Base-by-base conservation (phyloP, 805 yeast genomes). In the Starmerella sp. region DNA sequence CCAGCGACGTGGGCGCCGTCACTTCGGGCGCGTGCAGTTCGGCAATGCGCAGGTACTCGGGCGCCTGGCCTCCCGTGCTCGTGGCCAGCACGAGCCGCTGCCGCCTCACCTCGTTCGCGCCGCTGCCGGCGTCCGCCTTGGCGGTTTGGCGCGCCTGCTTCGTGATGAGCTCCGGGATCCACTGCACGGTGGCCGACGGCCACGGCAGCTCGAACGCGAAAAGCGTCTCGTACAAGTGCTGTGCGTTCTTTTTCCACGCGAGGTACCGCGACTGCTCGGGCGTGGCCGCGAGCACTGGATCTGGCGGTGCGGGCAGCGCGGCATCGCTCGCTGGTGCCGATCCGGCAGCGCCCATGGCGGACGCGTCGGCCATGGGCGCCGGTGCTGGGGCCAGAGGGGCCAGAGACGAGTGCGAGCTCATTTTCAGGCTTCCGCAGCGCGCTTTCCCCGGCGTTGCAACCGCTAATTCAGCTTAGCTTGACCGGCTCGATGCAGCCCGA, bases 101-200 rank as follows among this genome's bases (percentile, higher is more conserved):
- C n/a, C 34, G 34, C 6, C 13, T 35, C 14, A 48, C 41, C 5
- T 61, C 46, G 86, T 66, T 48, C 69, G 71, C 10, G 66, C 34
- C 37, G 15, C 8, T 8, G 17, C 38, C 17, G 32, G 41, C 34
- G n/a, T 30, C 57, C 2, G 22, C 46, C 49, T 48, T 60, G 57
- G 35, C 28, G 6, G 48, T 14, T 11, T 30, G 36, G 38, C 50
- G 52, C 30, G 31, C 34, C 32, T 36, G 48, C 45, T 34, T 32
- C 50, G 62, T 52, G 42, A 52, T 69, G 22, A 75, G 66, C 59
- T 82, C 86, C 1, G 86, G 86, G 44, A 82, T 71, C 77, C 83
- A 81, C 63, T 80, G 80, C 9, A 78, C 76, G 1, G 83, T 73
- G 45, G 78, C 62, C 7, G 83, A 78, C 7, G 86, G 86, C 86